These are phyloP conservation scores for Moelleriella libera DNA, from an alignment of 2,329 filamentous ascomycete species.

Conservation along the genomic window DNA sequence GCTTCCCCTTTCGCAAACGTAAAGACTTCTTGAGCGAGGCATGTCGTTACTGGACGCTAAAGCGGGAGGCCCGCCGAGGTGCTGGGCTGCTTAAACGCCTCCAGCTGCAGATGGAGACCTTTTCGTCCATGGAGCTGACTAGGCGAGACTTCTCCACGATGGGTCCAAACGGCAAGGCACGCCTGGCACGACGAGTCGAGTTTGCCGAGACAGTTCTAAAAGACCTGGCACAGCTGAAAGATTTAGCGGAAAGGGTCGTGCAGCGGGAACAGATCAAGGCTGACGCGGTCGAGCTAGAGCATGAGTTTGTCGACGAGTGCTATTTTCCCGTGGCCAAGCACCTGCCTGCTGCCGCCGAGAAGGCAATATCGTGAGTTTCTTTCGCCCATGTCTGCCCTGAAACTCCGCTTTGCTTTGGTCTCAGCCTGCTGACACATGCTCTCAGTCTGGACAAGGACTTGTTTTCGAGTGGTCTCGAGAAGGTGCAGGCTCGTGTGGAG, in stretches of 20 bases:
- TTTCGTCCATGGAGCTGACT: slow-evolving; percentile 94
- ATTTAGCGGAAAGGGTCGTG: slow-evolving; percentile 56
- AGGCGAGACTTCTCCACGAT: slow-evolving; percentile 91
- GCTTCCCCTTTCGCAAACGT: slow-evolving; percentile 67
- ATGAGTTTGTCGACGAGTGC: slow-evolving; percentile 69
- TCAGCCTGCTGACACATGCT: too few species aligned
- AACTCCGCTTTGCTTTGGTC: too few species aligned
- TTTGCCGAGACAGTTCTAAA: slow-evolving; percentile 65
- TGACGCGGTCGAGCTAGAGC: slow-evolving; percentile 60
- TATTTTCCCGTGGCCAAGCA: slow-evolving; percentile 81
- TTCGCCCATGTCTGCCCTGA: background rate
- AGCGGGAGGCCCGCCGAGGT: slow-evolving; percentile 81
- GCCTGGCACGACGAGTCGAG: slow-evolving; percentile 69
- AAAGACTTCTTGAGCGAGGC: slow-evolving; percentile 89
- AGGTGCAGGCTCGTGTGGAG: slow-evolving; percentile 37
- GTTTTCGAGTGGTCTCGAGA: slow-evolving; percentile 37
- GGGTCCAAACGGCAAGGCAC: slow-evolving; percentile 68
- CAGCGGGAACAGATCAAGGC: slow-evolving; percentile 67
- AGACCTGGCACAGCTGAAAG: slow-evolving; percentile 65
- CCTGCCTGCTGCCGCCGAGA: slow-evolving; percentile 64
- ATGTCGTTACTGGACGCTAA: slow-evolving; percentile 95
- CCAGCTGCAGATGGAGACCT: slow-evolving; percentile 89
- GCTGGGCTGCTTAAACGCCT: slow-evolving; percentile 85
- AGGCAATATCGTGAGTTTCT: slow-evolving; percentile 60
- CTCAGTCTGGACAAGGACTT: slow-evolving; percentile 49